These are phyloP conservation scores for Imleria badia DNA, from an alignment of 768 basidiomycete genomes.

Conservation along the genomic window DNA sequence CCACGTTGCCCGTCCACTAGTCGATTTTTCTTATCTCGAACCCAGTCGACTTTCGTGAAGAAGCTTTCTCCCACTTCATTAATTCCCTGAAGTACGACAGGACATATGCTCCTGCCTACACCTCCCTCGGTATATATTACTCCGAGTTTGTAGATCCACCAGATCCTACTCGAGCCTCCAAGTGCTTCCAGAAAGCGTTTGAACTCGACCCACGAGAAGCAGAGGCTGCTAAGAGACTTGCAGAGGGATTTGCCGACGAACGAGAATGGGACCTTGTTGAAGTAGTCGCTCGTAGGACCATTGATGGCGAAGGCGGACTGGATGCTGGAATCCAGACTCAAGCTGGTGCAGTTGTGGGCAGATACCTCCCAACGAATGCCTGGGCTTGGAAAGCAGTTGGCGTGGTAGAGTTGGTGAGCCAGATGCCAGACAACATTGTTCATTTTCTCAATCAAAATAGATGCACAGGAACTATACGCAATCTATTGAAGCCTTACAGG, in stretches of 20 bases:
- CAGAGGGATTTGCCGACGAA: conserved; percentile 88
- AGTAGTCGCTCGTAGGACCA: conserved; percentile 87
- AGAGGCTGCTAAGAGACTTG: conserved; percentile 80
- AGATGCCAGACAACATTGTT: neutral
- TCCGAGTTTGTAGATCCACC: conserved; percentile 64
- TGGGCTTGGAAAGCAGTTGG: conserved; percentile 99
- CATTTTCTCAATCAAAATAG: conserved; percentile 37
- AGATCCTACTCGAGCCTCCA: conserved; percentile 83
- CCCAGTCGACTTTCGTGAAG: conserved; percentile 50
- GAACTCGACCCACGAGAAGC: conserved; percentile 90
- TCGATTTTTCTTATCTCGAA: neutral
- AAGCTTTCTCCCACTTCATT: conserved; percentile 80
- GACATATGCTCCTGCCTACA: conserved; percentile 87
- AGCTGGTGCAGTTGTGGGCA: conserved; percentile 38
- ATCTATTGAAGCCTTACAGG: conserved; percentile 83
- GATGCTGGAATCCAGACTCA: conserved; percentile 52
- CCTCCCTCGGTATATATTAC: conserved; percentile 91
- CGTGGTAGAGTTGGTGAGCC: conserved; percentile 81
- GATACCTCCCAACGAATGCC: conserved; percentile 73
- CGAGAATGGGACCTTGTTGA: conserved; percentile 96
- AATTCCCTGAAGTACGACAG: conserved; percentile 71
- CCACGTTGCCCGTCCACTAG: neutral
- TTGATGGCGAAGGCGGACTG: conserved; percentile 88
- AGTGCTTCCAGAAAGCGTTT: conserved; percentile 98
- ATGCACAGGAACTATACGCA: conserved; percentile 63